Conservation (phyloP, 1,139 yeast genomes). For the Lodderomyces theae region DNA sequence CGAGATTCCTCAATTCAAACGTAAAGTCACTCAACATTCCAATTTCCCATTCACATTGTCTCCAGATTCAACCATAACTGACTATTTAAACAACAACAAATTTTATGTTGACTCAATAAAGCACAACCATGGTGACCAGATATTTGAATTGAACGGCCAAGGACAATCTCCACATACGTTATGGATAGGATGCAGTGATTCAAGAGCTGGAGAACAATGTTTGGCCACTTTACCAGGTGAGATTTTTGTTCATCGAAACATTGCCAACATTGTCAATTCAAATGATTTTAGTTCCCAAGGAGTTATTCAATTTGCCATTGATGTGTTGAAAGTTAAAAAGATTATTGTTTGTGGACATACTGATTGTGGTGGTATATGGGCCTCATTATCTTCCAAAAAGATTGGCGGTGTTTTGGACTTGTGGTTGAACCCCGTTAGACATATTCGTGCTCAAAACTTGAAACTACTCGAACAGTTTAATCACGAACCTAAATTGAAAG, state of each 20-base stretch:
- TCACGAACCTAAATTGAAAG: conserved; percentile 53
- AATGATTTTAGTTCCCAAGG: conserved; percentile 78
- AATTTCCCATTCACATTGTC: conserved; percentile 55
- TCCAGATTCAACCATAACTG: conserved; percentile 57
- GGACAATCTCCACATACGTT: conserved; percentile 94
- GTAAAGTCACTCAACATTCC: conserved; percentile 14
- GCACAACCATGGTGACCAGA: conserved; percentile 54
- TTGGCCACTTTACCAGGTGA: conserved; percentile 89
- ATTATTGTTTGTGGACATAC: conserved; percentile 96
- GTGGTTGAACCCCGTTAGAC: conserved; percentile 75
- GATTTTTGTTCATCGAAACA: conserved; percentile 87
- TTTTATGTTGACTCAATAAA: conserved; percentile 63
- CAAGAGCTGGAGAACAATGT: conserved; percentile 81
- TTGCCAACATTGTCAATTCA: conserved; percentile 76
- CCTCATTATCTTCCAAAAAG: conserved; percentile 67
- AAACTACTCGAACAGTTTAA: conserved; percentile 41
- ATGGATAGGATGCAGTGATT: conserved; percentile 96
- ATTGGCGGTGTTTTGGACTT: conserved; percentile 75
- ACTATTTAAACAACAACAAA: conserved; percentile 65
- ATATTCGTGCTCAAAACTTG: conserved; percentile 61
- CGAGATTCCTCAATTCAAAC: conserved; percentile 5
- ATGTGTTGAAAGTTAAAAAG: conserved; percentile 77
- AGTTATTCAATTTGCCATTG: conserved; percentile 87
- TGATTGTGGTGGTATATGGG: conserved; percentile 96
- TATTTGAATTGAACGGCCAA: conserved; percentile 68